phyloP scores from a whole-genome alignment of 2,329 filamentous ascomycete genomes.

The Pseudopyrenochaeta lycopersici region DNA sequence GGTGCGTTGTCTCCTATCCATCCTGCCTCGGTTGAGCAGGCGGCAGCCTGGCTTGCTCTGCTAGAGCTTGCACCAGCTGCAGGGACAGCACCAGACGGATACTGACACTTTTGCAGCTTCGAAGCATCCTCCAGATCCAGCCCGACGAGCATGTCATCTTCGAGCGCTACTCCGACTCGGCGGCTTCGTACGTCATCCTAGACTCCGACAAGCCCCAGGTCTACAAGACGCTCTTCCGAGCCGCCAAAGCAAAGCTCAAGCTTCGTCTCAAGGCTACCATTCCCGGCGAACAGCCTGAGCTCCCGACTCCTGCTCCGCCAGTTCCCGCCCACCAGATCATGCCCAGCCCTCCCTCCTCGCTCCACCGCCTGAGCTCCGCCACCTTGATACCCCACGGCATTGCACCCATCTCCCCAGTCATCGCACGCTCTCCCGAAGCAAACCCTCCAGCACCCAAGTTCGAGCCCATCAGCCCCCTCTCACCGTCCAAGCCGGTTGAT shows the following conservation, averaged over 20 bases:
- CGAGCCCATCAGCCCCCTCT: constrained; percentile 33
- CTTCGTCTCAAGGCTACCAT: constrained; percentile 82
- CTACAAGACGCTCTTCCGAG: constrained; percentile 96
- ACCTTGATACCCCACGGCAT: constrained; percentile 31
- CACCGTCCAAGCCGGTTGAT: constrained; percentile 28
- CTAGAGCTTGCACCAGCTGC: constrained; percentile 15
- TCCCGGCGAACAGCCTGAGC: constrained; percentile 59
- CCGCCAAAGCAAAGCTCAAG: constrained; percentile 98
- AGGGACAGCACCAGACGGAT: constrained; percentile 25
- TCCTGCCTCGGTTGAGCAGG: constrained; percentile 16
- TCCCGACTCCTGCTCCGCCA: constrained; percentile 23
- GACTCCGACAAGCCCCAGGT: constrained; percentile 80
- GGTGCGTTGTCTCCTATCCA: constrained; percentile 66
- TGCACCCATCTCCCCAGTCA: constrained; percentile 36
- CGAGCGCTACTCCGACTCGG: constrained; percentile 96
- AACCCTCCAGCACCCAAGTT: constrained; percentile 14
- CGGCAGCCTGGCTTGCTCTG: constrained; percentile 26
- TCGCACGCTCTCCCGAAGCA: constrained; percentile 36
- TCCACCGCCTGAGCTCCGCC: constrained; percentile 39
- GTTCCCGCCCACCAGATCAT: constrained; percentile 15
- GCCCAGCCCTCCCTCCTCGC: constrained; percentile 23
- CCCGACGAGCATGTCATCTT: constrained; percentile 71
- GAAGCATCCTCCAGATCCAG: constrained; percentile 71
- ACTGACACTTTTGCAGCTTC: constrained; percentile 55
- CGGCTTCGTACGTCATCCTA: constrained; percentile 79